Conservation (phyloP, 306 rosid species). For the Quercus variabilis region DNA sequence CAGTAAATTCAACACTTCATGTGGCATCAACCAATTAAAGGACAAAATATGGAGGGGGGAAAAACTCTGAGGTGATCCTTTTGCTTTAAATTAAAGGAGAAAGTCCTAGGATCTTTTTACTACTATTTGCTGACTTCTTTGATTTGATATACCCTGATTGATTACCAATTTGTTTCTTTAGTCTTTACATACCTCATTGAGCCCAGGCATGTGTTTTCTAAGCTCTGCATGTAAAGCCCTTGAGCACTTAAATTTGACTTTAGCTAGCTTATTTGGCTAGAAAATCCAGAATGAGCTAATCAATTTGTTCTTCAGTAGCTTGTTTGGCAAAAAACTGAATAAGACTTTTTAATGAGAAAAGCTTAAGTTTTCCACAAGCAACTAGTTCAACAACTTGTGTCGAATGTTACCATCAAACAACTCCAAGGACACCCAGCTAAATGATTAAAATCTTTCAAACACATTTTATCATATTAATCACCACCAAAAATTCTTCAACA, state of each 20-base stretch:
- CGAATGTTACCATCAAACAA: neutral
- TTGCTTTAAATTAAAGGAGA: neutral
- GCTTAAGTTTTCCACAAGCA: neutral
- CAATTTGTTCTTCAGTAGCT: neutral
- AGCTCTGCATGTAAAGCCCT: neutral
- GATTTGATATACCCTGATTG: neutral
- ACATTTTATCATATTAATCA: neutral
- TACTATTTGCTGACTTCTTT: neutral
- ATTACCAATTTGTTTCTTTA: neutral
- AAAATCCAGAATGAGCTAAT: neutral
- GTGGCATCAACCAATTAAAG: too few species aligned
- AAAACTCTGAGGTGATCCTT: neutral
- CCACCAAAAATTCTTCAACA: neutral
- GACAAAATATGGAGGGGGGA: too few species aligned
- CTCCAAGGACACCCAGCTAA: neutral
- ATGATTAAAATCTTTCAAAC: neutral
- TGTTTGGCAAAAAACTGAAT: neutral
- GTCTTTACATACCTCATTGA: neutral
- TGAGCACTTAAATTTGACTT: neutral
- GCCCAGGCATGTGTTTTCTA: neutral
- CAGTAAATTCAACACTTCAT: too few species aligned
- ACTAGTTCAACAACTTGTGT: neutral
- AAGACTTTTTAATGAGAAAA: neutral
- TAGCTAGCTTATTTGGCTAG: neutral
- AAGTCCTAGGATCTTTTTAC: neutral